These are phyloP conservation scores for Entoloma clypeatum DNA, from an alignment of 1,284 basidiomycete genomes.

Conservation along the genomic window DNA sequence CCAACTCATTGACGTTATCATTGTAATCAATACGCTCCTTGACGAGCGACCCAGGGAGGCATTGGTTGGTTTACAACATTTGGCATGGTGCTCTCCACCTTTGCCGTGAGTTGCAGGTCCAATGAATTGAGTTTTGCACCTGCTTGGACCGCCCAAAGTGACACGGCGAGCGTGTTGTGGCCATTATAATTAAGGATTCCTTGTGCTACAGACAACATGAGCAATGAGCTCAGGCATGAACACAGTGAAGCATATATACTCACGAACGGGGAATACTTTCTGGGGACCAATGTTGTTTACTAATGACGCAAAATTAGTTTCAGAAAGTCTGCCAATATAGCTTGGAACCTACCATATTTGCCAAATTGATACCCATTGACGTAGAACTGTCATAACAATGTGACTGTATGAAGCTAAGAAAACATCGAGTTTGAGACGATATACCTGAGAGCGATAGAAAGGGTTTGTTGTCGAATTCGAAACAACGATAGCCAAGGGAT, in stretches of 20 bases:
- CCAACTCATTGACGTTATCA: background rate
- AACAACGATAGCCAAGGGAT: conserved; percentile 40
- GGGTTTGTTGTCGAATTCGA: conserved; percentile 37
- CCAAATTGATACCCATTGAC: conserved; percentile 44
- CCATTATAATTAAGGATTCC: conserved; percentile 50
- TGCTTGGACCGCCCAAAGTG: conserved; percentile 40
- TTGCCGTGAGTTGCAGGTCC: conserved; percentile 33
- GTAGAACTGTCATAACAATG: conserved; percentile 29
- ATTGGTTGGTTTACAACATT: conserved; percentile 37
- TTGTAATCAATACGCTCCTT: conserved; percentile 28
- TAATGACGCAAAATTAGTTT: conserved; percentile 14
- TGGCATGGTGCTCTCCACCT: conserved; percentile 38
- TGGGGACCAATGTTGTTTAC: conserved; percentile 43
- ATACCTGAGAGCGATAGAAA: conserved; percentile 37
- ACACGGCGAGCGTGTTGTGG: conserved; percentile 43
- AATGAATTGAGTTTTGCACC: conserved; percentile 42
- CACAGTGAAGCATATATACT: conserved; percentile 19
- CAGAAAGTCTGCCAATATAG: background rate
- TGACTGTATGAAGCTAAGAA: background rate
- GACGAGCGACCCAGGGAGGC: conserved; percentile 35
- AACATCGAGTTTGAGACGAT: background rate
- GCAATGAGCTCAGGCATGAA: background rate
- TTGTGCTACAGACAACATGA: conserved; percentile 33
- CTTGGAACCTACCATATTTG: conserved; percentile 33
- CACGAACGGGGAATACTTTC: conserved; percentile 37